Percentiles rank a stretch among this genome's conserved stretches.
phyloP scores from a whole-genome alignment of 73 alveolate genomes.

The Tetrahymena borealis region DNA sequence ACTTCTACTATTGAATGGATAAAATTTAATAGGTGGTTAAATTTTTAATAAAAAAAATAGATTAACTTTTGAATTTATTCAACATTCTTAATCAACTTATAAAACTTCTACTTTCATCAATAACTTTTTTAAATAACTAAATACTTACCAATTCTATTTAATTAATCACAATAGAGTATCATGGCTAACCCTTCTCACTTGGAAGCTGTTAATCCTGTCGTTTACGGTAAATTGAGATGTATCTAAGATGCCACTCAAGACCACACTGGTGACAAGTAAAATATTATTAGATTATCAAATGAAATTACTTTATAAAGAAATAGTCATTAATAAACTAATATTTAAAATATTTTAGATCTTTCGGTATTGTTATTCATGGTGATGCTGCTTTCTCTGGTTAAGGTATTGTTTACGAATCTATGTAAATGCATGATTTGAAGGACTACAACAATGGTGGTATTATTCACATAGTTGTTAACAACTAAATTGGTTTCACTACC shows the following conservation, averaged over 20 bases:
- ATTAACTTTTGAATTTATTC: no score
- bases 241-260: conserved; percentile 57
- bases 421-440: conserved; percentile 43
- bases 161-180: neutral
- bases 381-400: conserved; percentile 81
- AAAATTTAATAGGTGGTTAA: no score
- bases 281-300: neutral
- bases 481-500: conserved; percentile 89
- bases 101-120: neutral
- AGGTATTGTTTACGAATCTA: conserved; percentile 68
- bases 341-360: conserved; percentile 15
- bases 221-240: conserved; percentile 68
- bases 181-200: conserved; percentile 80
- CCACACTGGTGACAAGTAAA: conserved; percentile 26
- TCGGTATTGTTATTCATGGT: conserved; percentile 66
- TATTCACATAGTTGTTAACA: conserved; percentile 74
- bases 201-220: conserved; percentile 70
- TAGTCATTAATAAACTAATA: neutral
- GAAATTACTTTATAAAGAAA: no score
- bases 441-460: conserved; percentile 59
- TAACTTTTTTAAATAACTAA: neutral
- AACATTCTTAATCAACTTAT: no score
- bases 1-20: no score
- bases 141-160: neutral
- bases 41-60: no score